These are phyloP conservation scores for Fusarium abutilonis DNA, from an alignment of 2,329 filamentous ascomycete species.

Conservation along the genomic window DNA sequence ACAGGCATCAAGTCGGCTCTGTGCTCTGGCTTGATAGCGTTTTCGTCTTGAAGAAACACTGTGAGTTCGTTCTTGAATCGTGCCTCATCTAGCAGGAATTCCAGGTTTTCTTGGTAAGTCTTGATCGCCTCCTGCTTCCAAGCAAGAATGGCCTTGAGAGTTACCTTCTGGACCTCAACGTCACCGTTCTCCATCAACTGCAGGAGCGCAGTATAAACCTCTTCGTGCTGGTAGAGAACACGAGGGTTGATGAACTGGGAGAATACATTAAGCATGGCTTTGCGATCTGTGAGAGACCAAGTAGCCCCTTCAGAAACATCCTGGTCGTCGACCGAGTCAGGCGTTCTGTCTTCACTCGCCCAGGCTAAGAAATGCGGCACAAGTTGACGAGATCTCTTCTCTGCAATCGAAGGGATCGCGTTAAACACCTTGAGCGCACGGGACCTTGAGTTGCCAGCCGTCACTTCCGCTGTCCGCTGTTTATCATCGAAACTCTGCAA, in stretches of 20 bases:
- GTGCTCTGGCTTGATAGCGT: constrained; percentile 77
- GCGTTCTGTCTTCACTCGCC: constrained; percentile 64
- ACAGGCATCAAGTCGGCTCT: constrained; percentile 81
- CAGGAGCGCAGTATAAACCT: constrained; percentile 80
- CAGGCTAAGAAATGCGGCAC: constrained; percentile 88
- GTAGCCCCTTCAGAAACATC: constrained; percentile 52
- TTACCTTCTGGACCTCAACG: constrained; percentile 84
- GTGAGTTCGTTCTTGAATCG: constrained; percentile 95
- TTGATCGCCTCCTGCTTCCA: constrained; percentile 85
- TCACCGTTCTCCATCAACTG: constrained; percentile 87
- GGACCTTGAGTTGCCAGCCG: constrained; percentile 69
- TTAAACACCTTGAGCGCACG: constrained; percentile 84
- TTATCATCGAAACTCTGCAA: constrained; percentile 70
- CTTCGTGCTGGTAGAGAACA: constrained; percentile 79
- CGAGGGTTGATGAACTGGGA: constrained; percentile 86
- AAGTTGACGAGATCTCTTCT: constrained; percentile 84
- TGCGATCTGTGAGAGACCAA: constrained; percentile 84
- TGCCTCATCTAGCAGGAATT: constrained; percentile 88
- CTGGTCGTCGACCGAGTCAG: constrained; percentile 49
- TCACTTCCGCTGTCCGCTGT: constrained; percentile 64
- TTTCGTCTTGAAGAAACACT: constrained; percentile 81
- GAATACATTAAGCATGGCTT: constrained; percentile 83
- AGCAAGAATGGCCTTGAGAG: constrained; percentile 83
- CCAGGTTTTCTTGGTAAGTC: constrained; percentile 84
- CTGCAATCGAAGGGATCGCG: constrained; percentile 78